phyloP scores from a whole-genome alignment of 2,329 filamentous ascomycete species.

The Cladosporium austrohemisphaericum region DNA sequence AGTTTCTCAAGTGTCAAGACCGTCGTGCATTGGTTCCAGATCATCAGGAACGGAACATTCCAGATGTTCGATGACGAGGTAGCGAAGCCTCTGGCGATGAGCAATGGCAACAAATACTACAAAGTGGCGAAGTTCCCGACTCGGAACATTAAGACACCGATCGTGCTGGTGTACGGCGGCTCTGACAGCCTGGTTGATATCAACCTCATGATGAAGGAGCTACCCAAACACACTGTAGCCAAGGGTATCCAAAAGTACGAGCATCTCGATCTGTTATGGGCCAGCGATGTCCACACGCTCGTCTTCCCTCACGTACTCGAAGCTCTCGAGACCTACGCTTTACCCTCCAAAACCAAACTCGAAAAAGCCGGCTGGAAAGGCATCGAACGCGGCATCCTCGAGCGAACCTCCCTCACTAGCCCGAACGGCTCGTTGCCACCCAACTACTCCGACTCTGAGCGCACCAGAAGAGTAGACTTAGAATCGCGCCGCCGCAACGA shows the following conservation, averaged over 20 bases:
- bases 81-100: conserved; percentile 68
- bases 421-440: conserved; percentile 26
- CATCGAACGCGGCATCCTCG: conserved; percentile 20
- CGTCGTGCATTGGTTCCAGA: conserved; percentile 99
- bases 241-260: conserved; percentile 90
- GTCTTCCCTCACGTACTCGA: conserved; percentile 92
- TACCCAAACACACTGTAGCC: conserved; percentile 79
- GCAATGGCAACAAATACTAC: conserved; percentile 76
- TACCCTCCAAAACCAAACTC: conserved; percentile 23
- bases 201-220: conserved; percentile 81
- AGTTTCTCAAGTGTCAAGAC: conserved; percentile 96
- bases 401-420: conserved; percentile 15
- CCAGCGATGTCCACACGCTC: conserved; percentile 72
- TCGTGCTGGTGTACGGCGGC: conserved; percentile 89
- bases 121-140: conserved; percentile 96
- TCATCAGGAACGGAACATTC: conserved; percentile 92
- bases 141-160: conserved; percentile 91
- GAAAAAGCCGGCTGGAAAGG: conserved; percentile 16
- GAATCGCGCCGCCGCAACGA: conserved; percentile 19
- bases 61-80: conserved; percentile 99
- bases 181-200: conserved; percentile 94
- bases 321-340: conserved; percentile 67
- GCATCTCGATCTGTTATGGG: conserved; percentile 96
- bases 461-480: conserved; percentile 14
- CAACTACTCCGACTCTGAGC: conserved; percentile 29